These are phyloP conservation scores for Clitocybe nebularis DNA, from an alignment of 1,284 basidiomycete species.

Conservation along the genomic window DNA sequence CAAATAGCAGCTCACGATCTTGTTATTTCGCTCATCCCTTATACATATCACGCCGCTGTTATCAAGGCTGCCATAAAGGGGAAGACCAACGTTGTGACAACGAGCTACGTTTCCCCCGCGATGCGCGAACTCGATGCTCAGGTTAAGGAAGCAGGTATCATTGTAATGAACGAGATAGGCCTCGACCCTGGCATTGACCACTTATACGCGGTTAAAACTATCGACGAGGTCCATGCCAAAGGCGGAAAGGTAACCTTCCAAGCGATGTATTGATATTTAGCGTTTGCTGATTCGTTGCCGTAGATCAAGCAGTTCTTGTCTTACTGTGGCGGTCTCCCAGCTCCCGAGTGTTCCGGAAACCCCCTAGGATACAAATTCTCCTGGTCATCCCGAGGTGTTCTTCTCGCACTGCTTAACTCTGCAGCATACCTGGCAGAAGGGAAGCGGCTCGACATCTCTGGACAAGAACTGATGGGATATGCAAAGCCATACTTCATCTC, in stretches of 20 bases:
- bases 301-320: constrained; percentile 93
- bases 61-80: constrained; percentile 95
- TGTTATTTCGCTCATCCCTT: constrained; percentile 96
- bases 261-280: too few relatives aligned
- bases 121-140: constrained; percentile 87
- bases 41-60: constrained; percentile 88
- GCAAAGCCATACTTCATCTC: constrained; percentile 96
- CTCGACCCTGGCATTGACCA: constrained; percentile 95
- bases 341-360: constrained; percentile 88
- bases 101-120: constrained; percentile 88
- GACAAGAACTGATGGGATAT: constrained; percentile 77
- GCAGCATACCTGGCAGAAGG: constrained; percentile 80
- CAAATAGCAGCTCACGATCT: constrained; percentile 87
- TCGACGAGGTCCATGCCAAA: constrained; percentile 89
- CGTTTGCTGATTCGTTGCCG: too few relatives aligned
- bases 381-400: constrained; percentile 95
- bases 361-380: constrained; percentile 99
- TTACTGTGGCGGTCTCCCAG: constrained; percentile 96
- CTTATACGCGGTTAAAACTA: constrained; percentile 95
- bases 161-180: constrained; percentile 98
- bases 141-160: constrained; percentile 86
- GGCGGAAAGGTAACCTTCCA: constrained; percentile 98
- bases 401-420: constrained; percentile 91
- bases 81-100: constrained; percentile 95
- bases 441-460: constrained; percentile 61